Percentiles rank a stretch among this genome's conserved stretches.
These are phyloP conservation scores for Phytophthora capsici DNA, from an alignment of 352 stramenopile genomes.

Conservation along the genomic window DNA sequence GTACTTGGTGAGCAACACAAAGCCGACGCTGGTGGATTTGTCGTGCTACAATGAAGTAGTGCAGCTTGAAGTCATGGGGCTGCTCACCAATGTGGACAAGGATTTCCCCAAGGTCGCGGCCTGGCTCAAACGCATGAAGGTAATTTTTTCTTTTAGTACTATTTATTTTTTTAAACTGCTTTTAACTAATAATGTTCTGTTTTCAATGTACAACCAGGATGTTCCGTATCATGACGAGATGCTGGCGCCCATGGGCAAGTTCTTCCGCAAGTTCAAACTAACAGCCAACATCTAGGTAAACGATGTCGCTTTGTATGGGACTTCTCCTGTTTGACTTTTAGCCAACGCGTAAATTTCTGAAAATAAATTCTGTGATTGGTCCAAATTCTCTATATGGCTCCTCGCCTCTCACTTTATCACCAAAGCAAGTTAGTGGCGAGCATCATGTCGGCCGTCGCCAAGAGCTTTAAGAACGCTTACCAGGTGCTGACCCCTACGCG, in stretches of 20 bases:
- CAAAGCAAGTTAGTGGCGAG: conserved; percentile 12
- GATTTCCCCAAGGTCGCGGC: conserved; percentile 60
- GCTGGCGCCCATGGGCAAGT: conserved; percentile 67
- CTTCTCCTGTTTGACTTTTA: conserved; percentile 20
- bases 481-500: conserved; percentile 73
- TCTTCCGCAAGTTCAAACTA: conserved; percentile 77
- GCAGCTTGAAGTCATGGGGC: conserved; percentile 73
- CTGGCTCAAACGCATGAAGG: conserved; percentile 83
- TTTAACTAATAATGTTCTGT: not conserved
- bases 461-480: conserved; percentile 73
- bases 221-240: conserved; percentile 71
- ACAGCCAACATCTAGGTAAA: conserved; percentile 47
- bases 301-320: not conserved
- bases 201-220: conserved; percentile 33
- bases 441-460: conserved; percentile 43
- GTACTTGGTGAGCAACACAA: conserved; percentile 62
- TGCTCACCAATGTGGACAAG: conserved; percentile 49
- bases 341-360: conserved; percentile 18
- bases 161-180: not conserved
- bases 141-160: conserved; percentile 8
- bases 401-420: conserved; percentile 21
- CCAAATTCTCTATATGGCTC: conserved; percentile 18
- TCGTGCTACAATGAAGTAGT: conserved; percentile 84
- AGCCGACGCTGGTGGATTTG: conserved; percentile 70
- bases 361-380: conserved; percentile 23